These are phyloP conservation scores for Ophiosphaerella narmari DNA, from an alignment of 2,329 filamentous ascomycete species.

Conservation along the genomic window DNA sequence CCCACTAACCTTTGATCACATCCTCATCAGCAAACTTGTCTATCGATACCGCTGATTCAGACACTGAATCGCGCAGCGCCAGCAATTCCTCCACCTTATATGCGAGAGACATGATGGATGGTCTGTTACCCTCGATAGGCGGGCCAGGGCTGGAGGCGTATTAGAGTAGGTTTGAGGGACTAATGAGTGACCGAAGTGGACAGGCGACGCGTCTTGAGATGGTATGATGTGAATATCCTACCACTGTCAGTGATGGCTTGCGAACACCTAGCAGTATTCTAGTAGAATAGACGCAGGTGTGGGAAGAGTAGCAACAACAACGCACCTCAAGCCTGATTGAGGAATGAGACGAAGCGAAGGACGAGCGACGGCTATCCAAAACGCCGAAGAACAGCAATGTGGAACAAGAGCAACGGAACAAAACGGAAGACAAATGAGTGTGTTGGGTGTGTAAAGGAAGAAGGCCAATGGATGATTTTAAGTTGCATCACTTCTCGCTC, in stretches of 20 bases:
- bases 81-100: constrained; percentile 50
- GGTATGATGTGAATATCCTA: constrained; percentile 46
- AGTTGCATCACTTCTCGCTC: constrained; percentile 20
- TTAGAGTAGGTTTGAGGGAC: constrained; percentile 4
- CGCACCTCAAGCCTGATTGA: constrained; percentile 40
- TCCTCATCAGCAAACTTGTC: constrained; percentile 50
- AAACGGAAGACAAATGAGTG: constrained; percentile 47
- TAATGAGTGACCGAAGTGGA: constrained; percentile 14
- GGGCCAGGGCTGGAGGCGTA: constrained; percentile 11
- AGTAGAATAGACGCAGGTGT: neutral
- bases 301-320: constrained; percentile 1
- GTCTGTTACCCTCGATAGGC: constrained; percentile 8
- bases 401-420: constrained; percentile 42
- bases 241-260: constrained; percentile 6
- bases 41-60: constrained; percentile 49
- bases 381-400: constrained; percentile 43
- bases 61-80: constrained; percentile 47
- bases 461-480: constrained; percentile 25
- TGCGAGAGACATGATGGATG: constrained; percentile 36
- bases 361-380: constrained; percentile 47
- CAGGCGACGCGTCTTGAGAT: constrained; percentile 37
- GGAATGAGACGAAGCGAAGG: constrained; percentile 32
- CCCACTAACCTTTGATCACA: constrained; percentile 47
- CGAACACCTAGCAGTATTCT: neutral
- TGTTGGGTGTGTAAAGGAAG: constrained; percentile 24